phyloP scores from a whole-genome alignment of 176 grass and related monocot genomes.

The Bonia amplexicaulis region DNA sequence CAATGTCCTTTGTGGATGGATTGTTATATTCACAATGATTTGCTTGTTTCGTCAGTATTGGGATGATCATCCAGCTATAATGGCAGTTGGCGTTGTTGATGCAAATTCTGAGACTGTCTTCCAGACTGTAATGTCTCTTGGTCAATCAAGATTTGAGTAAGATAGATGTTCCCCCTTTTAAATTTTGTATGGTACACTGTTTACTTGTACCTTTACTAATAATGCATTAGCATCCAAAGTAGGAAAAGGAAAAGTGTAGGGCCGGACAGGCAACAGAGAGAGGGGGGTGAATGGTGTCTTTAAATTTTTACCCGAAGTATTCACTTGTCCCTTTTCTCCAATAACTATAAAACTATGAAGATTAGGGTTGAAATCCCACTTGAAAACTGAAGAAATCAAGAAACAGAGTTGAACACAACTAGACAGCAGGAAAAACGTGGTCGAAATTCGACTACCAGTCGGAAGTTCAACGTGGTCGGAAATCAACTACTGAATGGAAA shows the following conservation, averaged over 20 bases:
- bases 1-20: neutral
- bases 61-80: constrained; percentile 97
- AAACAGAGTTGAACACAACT: too few relatives aligned
- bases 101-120: constrained; percentile 80
- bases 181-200: neutral
- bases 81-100: constrained; percentile 95
- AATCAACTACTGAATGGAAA: too few relatives aligned
- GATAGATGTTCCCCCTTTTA: constrained; percentile 18
- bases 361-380: too few relatives aligned
- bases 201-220: neutral
- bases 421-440: too few relatives aligned
- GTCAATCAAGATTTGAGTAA: constrained; percentile 94
- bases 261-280: too few relatives aligned
- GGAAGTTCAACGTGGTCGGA: too few relatives aligned
- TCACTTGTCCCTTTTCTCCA: too few relatives aligned
- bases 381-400: too few relatives aligned
- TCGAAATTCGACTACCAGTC: too few relatives aligned
- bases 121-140: constrained; percentile 92
- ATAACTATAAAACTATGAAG: too few relatives aligned
- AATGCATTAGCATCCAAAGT: neutral
- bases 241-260: neutral
- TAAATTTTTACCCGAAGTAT: too few relatives aligned
- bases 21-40: constrained; percentile 20
- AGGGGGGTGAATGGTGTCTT: too few relatives aligned
- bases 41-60: constrained; percentile 63